Conservation (phyloP, 345 rosid species). For the Lepidium africanum region DNA sequence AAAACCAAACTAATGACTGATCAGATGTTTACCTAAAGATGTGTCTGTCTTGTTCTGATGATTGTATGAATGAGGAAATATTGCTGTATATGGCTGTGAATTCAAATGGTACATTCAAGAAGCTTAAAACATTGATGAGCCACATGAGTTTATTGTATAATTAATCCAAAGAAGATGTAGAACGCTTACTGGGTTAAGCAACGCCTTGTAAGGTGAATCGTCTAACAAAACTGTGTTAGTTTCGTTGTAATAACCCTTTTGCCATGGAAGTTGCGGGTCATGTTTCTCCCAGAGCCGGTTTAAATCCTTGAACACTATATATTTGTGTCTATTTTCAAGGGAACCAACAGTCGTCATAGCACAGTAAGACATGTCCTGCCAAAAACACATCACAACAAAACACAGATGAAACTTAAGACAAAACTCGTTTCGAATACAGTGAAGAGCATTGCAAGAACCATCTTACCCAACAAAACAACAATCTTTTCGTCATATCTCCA, state of each 20-base stretch:
- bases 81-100: constrained; percentile 54
- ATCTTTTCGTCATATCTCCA: constrained; percentile 64
- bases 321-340: constrained; percentile 63
- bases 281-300: constrained; percentile 61
- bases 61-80: constrained; percentile 65
- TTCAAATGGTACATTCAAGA: neutral
- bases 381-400: neutral
- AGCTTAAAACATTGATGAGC: neutral
- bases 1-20: neutral
- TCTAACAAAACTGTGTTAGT: constrained; percentile 76
- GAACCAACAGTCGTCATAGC: constrained; percentile 40
- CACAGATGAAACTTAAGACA: neutral
- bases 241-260: constrained; percentile 51
- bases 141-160: neutral
- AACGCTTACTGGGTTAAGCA: constrained; percentile 86
- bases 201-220: constrained; percentile 90
- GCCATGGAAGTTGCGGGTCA: constrained; percentile 61
- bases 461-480: constrained; percentile 87
- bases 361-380: constrained; percentile 70
- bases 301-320: constrained; percentile 69
- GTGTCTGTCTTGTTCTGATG: constrained; percentile 39
- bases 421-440: neutral
- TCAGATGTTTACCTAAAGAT: constrained; percentile 49
- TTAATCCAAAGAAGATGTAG: neutral
- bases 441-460: neutral